These are phyloP conservation scores for Aspergillus luchuensis DNA, from an alignment of 2,329 filamentous ascomycete genomes.

Conservation along the genomic window DNA sequence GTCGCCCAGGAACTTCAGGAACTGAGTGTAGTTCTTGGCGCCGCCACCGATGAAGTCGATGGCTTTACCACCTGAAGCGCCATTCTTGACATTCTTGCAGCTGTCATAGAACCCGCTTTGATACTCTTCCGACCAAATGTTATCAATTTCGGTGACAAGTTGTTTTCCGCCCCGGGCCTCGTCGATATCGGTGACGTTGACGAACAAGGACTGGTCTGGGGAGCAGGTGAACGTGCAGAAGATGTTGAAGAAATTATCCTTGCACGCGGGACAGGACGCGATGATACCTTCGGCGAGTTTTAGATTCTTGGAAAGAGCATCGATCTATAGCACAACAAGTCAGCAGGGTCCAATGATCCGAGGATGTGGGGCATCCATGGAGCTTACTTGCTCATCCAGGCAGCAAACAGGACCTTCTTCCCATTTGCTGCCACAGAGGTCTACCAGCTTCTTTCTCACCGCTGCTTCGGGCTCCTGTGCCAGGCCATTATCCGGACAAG, in stretches of 20 bases:
- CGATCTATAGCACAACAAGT: slow-evolving; percentile 57
- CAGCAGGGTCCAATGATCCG: background rate
- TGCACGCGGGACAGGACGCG: slow-evolving; percentile 92
- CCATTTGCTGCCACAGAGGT: slow-evolving; percentile 88
- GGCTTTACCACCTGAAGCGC: slow-evolving; percentile 86
- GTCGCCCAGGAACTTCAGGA: slow-evolving; percentile 89
- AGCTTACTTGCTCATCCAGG: slow-evolving; percentile 67
- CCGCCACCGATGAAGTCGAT: slow-evolving; percentile 97
- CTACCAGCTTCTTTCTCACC: slow-evolving; percentile 75
- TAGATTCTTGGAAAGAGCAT: slow-evolving; percentile 78
- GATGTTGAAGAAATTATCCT: slow-evolving; percentile 96
- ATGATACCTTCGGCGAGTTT: slow-evolving; percentile 87
- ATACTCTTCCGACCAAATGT: slow-evolving; percentile 81
- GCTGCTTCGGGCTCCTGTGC: slow-evolving; percentile 73
- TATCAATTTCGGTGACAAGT: slow-evolving; percentile 86
- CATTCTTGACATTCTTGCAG: slow-evolving; percentile 99
- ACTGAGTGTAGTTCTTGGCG: slow-evolving; percentile 82
- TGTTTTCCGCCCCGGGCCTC: slow-evolving; percentile 55
- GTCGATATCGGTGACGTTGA: slow-evolving; percentile 82
- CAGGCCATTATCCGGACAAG: slow-evolving; percentile 86
- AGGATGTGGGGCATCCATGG: slow-evolving; percentile 6
- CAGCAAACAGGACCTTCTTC: slow-evolving; percentile 82
- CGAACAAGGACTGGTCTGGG: slow-evolving; percentile 89
- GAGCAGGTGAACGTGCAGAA: slow-evolving; percentile 99
- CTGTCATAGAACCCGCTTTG: slow-evolving; percentile 90